Conservation (phyloP, 192 early-diverging fungal species). For the Oehlia diaphana region DNA sequence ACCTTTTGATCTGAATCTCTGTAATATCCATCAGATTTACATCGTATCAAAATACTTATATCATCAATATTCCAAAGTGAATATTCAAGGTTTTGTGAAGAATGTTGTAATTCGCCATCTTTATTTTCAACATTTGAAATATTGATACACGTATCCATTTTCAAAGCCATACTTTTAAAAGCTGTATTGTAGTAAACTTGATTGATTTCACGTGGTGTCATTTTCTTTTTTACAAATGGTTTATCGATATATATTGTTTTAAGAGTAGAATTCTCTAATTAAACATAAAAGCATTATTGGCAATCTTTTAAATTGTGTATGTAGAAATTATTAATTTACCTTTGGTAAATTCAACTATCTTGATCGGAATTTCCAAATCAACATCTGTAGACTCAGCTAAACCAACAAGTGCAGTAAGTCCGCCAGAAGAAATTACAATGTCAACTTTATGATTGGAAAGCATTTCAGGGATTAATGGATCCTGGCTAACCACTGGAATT, state of each 20-base stretch:
- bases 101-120: neutral
- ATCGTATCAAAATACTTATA: conserved; percentile 32
- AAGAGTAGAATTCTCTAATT: neutral
- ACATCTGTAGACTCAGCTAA: conserved; percentile 17
- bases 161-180: conserved; percentile 25
- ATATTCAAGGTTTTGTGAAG: neutral
- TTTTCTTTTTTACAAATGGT: conserved; percentile 23
- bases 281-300: neutral
- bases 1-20: neutral
- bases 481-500: conserved; percentile 22
- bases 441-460: conserved; percentile 17
- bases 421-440: conserved; percentile 27
- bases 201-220: conserved; percentile 26
- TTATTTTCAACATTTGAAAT: neutral
- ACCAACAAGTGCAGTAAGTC: conserved; percentile 11
- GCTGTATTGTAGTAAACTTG: conserved; percentile 30
- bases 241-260: conserved; percentile 34
- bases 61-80: conserved; percentile 38
- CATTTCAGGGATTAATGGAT: conserved; percentile 26
- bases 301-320: neutral
- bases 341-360: neutral
- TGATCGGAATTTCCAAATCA: conserved; percentile 23
- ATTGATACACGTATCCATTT: neutral
- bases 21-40: conserved; percentile 29
- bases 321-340: neutral